phyloP scores from a whole-genome alignment of 2,329 filamentous ascomycete species.

The Pseudocercospora pini-densiflorae region DNA sequence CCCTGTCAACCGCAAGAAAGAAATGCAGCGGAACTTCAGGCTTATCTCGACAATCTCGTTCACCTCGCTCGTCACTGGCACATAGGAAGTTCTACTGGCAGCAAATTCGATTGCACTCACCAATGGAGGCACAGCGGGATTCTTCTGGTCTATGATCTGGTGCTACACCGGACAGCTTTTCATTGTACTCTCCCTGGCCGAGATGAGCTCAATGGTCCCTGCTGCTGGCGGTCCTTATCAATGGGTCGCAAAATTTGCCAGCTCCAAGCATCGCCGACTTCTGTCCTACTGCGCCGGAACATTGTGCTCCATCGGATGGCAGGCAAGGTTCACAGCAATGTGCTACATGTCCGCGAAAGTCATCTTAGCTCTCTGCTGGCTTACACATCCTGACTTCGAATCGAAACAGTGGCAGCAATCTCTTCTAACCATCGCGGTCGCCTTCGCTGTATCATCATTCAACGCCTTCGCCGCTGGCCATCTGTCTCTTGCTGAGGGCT shows the following conservation, averaged over 20 bases:
- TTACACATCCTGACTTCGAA: conserved; percentile 41
- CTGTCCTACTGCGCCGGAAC: conserved; percentile 51
- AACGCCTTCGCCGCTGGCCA: conserved; percentile 37
- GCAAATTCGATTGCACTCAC: conserved; percentile 31
- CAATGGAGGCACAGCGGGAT: conserved; percentile 35
- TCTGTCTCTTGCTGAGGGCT: conserved; percentile 37
- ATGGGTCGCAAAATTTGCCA: conserved; percentile 51
- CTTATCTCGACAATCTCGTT: conserved; percentile 44
- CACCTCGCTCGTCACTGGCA: conserved; percentile 55
- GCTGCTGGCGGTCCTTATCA: conserved; percentile 36
- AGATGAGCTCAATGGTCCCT: conserved; percentile 42
- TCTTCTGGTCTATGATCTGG: conserved; percentile 39
- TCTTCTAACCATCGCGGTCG: conserved; percentile 32
- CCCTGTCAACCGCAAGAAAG: conserved; percentile 22
- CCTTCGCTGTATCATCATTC: conserved; percentile 31
- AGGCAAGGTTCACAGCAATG: conserved; percentile 49
- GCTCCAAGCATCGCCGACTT: conserved; percentile 45
- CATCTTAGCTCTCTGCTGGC: conserved; percentile 51
- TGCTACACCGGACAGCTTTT: conserved; percentile 37
- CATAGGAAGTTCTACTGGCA: conserved; percentile 52
- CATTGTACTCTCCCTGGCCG: conserved; percentile 41
- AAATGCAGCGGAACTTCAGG: conserved; percentile 33
- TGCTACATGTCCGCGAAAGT: conserved; percentile 51
- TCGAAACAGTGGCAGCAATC: conserved; percentile 32
- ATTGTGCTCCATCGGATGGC: conserved; percentile 45